A percentile compares a stretch with the other conserved stretches of the same genome.
These are phyloP conservation scores for Sanguinoderma infundibulare DNA, from an alignment of 1,284 basidiomycete genomes.

Conservation along the genomic window DNA sequence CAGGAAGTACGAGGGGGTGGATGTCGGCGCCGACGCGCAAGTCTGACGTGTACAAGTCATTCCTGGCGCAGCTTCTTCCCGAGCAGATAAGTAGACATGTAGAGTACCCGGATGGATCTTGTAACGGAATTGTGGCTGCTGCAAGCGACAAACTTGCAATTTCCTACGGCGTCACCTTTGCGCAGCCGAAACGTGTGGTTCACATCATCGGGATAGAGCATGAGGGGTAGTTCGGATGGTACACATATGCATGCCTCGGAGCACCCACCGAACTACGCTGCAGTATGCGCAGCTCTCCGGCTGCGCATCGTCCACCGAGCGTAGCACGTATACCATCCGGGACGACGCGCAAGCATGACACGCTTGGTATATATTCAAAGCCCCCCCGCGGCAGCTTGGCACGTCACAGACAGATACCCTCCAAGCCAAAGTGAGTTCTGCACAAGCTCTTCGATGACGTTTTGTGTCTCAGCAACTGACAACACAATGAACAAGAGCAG, in stretches of 20 bases:
- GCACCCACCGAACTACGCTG: neutral
- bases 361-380: neutral
- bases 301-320: neutral
- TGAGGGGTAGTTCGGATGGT: neutral
- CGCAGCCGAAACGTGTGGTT: neutral
- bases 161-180: neutral
- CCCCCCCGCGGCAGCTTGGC: neutral
- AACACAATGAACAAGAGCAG: neutral
- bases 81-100: neutral
- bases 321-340: neutral
- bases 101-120: neutral
- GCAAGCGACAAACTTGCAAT: neutral
- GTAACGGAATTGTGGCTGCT: neutral
- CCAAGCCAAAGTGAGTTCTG: neutral
- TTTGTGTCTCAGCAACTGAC: neutral
- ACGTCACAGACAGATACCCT: neutral
- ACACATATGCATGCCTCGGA: neutral
- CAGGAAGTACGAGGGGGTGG: constrained; percentile 33
- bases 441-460: neutral
- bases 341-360: neutral
- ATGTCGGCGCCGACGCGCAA: constrained; percentile 8
- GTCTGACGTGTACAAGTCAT: neutral
- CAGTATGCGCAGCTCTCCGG: neutral
- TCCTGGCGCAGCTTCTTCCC: neutral
- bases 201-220: neutral